Evolutionary conservation across 768 basidiomycete species (phyloP), one percentile per base, ranked within the genome.

Genomic region (Phylloporus arenicola): DNA sequence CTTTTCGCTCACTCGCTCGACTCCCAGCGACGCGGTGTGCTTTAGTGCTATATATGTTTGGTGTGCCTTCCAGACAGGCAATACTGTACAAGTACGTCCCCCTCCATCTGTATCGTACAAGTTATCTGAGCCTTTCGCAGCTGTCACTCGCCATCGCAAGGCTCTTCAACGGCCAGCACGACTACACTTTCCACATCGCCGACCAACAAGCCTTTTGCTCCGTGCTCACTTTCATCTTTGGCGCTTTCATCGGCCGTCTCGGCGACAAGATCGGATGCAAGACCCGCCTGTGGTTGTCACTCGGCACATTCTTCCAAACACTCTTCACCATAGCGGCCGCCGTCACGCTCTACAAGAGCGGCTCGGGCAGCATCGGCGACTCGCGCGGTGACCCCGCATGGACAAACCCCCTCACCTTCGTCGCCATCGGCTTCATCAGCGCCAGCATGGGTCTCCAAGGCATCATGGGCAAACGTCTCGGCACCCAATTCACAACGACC

Each of bases 61-160:
- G 87, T 86, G 84, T 65, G 88, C 84, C 13, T 91, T 90, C 67
- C 88, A 91, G 67, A 90, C 88, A 0, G 88, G 86, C 45, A 88
- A 88, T 62, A 80, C 81, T 56, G 75, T 80, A 10, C 83, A 86
- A 72, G 83, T 84, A 58, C 22, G 59, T 43, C 34, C 11, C 10
- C 3, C 10, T 12, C 5, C 12, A 4, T 5, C 34, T n/a, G 14
- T 16, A 30, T 12, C 4, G 10, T 30, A 6, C 27, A 5, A 1
- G 27, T 29, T 29, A 8, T 9, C 7, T 6, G 6, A 5, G 27
- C 3, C 37, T 6, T 19, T 16, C 3, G 10, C 25, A 42, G 40
- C 40, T 42, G 5, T 42, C 41, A 1, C 71, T 94, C 22, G 91
- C 92, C 3, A 62, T 94, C 45, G 89, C 87, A 0, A 81, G 92